Evolutionary conservation across 2,329 filamentous ascomycete species (phyloP), one percentile per base, ranked within the genome.

Genomic region (Fusarium cicatricum): DNA sequence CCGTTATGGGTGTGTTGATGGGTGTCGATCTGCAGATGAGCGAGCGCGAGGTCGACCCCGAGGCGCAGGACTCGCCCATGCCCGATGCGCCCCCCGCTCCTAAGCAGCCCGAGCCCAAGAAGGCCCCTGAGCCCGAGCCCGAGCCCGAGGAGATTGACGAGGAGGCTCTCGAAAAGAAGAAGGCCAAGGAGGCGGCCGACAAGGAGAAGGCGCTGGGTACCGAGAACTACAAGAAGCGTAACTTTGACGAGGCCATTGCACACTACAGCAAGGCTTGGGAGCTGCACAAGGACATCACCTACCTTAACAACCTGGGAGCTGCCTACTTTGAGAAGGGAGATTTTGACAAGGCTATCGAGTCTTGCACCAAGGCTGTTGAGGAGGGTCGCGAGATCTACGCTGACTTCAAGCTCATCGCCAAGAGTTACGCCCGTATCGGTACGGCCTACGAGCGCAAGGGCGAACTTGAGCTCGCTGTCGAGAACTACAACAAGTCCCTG

Each of bases 261-360:
- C 92, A 99, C 80, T 99, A 99, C 82, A 85, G 77, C 74, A 96
- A 96, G 75, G 95, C 95, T 0, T 99, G 95, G 95, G 93, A 97
- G 55, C 77, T 90, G 33, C 83, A 91, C 85, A 95, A 97, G 82
- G 95, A 99, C 71, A 96, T 99, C 71, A 95, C 94, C 14, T 99
- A 99, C 78, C 84, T 98, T 56, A 99, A 96, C 81, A 99, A 99
- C 78, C 84, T 96, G 28, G 92, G 92, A 56, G 95, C 95, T 4
- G 95, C 94, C 56, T 87, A 96, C 71, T 98, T 93, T 69, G 95
- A 99, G 77, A 97, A 98, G 82, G 93, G 92, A 52, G 95, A 98
- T 73, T 96, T 91, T 75, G 85, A 96, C 70, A 90, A 88, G 53
- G 88, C 90, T 65, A 92, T 99, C 62, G 90, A 96, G 69, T 80